These are phyloP conservation scores for Cerioporus squamosus DNA, from an alignment of 1,284 basidiomycete species.

Conservation along the genomic window DNA sequence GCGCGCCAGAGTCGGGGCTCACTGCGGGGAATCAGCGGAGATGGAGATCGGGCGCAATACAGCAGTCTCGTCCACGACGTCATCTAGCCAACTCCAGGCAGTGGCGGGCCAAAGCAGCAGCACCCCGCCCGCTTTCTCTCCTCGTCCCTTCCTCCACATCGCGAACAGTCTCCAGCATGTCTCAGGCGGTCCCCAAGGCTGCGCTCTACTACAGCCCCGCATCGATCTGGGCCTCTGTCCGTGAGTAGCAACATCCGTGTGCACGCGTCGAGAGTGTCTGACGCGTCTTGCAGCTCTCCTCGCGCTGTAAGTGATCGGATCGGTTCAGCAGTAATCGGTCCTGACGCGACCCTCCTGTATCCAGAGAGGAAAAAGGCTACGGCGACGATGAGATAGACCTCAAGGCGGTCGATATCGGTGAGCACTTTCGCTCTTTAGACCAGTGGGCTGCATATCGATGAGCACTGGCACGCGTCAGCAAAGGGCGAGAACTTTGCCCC, in stretches of 20 bases:
- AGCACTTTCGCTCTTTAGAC: slow-evolving; percentile 20
- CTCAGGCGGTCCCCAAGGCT: slow-evolving; percentile 36
- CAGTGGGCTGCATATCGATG: slow-evolving; percentile 2
- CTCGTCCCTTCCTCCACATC: background rate
- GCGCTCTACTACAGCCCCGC: slow-evolving; percentile 48
- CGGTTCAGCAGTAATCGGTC: background rate
- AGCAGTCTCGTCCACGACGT: slow-evolving; percentile 15
- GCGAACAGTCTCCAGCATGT: slow-evolving; percentile 15
- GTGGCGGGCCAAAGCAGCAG: background rate
- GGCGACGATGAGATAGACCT: slow-evolving; percentile 68
- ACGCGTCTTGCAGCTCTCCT: slow-evolving; percentile 43
- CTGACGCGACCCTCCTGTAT: slow-evolving; percentile 8
- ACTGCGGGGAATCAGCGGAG: slow-evolving; percentile 12
- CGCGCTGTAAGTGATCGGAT: slow-evolving; percentile 45
- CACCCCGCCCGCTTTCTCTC: background rate
- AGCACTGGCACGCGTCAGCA: slow-evolving; percentile 38
- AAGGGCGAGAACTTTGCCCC: slow-evolving; percentile 72
- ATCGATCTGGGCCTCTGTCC: slow-evolving; percentile 66
- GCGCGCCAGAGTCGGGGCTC: background rate
- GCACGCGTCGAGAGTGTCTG: slow-evolving; percentile 2
- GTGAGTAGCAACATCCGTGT: slow-evolving; percentile 41
- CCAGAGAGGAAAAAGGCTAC: slow-evolving; percentile 76
- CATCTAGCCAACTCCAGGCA: slow-evolving; percentile 3
- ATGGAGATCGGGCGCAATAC: background rate
- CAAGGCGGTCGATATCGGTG: slow-evolving; percentile 66